Conservation (phyloP, 83 land plant genomes). For the Picea abies region DNA sequence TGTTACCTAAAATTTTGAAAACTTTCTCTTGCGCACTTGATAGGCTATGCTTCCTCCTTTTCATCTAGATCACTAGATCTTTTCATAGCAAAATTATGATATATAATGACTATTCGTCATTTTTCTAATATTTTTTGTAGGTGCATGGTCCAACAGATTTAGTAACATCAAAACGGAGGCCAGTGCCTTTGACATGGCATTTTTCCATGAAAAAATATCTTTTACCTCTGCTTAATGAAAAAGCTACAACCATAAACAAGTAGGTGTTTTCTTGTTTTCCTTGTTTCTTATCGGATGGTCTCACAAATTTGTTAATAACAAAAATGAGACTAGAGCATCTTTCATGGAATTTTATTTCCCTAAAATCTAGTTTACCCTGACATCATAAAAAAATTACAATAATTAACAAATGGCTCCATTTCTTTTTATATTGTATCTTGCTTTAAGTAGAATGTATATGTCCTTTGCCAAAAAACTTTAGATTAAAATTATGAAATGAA, state of each 20-base stretch:
- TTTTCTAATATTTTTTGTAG: conserved; percentile 31
- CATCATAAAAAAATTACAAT: conserved; percentile 1
- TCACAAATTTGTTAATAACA: not conserved
- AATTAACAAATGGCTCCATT: not conserved
- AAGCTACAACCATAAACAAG: conserved; percentile 85
- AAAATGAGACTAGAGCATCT: not conserved
- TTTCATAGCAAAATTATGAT: not conserved
- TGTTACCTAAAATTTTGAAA: too few relatives aligned
- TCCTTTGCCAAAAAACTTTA: not conserved
- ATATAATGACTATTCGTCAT: not conserved
- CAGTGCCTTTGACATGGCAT: conserved; percentile 98
- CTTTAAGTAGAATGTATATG: not conserved
- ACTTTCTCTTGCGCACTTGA: too few relatives aligned
- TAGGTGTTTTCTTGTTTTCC: conserved; percentile 16
- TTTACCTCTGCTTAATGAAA: conserved; percentile 82
- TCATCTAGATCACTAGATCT: not conserved
- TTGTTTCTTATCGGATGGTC: not conserved
- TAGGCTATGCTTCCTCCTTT: too few relatives aligned
- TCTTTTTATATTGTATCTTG: not conserved
- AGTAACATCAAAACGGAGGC: conserved; percentile 86
- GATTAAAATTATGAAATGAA: not conserved
- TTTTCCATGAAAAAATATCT: conserved; percentile 78
- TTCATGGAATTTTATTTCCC: not conserved
- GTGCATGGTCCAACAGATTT: conserved; percentile 97
- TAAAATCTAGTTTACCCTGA: not conserved